These are phyloP conservation scores for Brassica juncea DNA, from an alignment of 345 rosid genomes.

Conservation along the genomic window DNA sequence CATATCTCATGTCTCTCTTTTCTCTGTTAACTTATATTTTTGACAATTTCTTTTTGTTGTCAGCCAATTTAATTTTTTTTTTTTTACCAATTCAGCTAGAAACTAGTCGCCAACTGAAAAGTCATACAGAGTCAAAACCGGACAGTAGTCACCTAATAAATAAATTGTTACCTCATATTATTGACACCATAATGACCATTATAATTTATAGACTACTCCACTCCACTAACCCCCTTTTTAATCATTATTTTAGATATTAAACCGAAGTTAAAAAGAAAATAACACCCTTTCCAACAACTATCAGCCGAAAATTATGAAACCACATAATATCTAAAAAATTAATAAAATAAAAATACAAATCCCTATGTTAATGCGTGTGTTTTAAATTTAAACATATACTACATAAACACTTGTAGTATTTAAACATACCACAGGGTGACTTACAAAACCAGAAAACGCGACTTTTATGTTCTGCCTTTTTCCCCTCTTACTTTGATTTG, in stretches of 20 bases:
- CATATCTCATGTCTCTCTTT: neutral
- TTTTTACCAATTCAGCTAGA: constrained; percentile 3
- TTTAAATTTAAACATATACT: neutral
- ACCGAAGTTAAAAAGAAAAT: neutral
- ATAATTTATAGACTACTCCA: neutral
- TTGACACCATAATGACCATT: neutral
- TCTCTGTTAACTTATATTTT: neutral
- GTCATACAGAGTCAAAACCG: constrained; percentile 2
- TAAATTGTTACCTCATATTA: neutral
- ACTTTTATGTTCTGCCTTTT: constrained; percentile 5
- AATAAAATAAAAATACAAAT: neutral
- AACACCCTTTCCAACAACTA: neutral
- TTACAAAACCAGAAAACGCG: constrained; percentile 21
- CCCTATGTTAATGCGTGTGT: constrained; percentile 1
- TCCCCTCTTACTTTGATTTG: neutral
- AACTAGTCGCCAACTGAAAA: neutral
- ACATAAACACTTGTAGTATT: neutral
- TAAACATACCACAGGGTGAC: constrained; percentile 24
- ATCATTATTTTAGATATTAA: neutral
- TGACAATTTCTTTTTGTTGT: neutral
- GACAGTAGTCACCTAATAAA: constrained; percentile 2
- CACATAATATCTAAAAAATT: constrained; percentile 20
- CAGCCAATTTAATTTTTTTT: neutral
- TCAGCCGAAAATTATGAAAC: constrained; percentile 3
- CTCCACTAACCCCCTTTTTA: neutral